These are phyloP conservation scores for Fusarium piperis DNA, from an alignment of 2,329 filamentous ascomycete genomes.

Conservation along the genomic window DNA sequence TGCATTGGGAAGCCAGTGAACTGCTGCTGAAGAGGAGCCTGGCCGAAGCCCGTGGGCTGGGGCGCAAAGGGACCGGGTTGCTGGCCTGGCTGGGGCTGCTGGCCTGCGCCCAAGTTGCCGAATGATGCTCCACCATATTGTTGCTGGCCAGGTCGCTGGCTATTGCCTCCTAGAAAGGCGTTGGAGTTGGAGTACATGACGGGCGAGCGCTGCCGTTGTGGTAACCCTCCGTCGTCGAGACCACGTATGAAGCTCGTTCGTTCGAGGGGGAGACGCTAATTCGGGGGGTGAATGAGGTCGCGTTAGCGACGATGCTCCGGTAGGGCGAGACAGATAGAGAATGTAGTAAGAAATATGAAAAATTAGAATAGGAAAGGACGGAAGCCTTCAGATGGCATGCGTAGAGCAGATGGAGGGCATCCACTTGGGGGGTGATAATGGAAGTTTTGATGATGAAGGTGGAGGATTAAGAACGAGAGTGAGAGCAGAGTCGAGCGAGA, in stretches of 20 bases:
- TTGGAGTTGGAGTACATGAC: slow-evolving; percentile 91
- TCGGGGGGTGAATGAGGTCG: slow-evolving; percentile 26
- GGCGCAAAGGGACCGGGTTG: slow-evolving; percentile 66
- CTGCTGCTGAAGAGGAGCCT: slow-evolving; percentile 62
- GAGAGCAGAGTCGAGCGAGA: not conserved
- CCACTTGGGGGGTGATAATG: slow-evolving; percentile 14
- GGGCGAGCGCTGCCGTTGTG: slow-evolving; percentile 11
- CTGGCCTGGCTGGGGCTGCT: slow-evolving; percentile 58
- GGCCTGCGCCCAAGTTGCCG: slow-evolving; percentile 52
- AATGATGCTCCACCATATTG: slow-evolving; percentile 60
- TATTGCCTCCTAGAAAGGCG: slow-evolving; percentile 83
- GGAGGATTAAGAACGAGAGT: slow-evolving; percentile 14
- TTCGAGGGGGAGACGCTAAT: slow-evolving; percentile 28
- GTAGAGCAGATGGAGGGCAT: slow-evolving; percentile 23
- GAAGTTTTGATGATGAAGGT: slow-evolving; percentile 19
- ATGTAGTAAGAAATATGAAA: slow-evolving; percentile 24
- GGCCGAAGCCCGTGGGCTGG: slow-evolving; percentile 69
- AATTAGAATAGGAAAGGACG: slow-evolving; percentile 34
- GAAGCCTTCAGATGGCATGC: slow-evolving; percentile 22
- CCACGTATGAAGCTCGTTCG: slow-evolving; percentile 27
- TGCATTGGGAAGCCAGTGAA: slow-evolving; percentile 70
- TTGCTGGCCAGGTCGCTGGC: slow-evolving; percentile 71
- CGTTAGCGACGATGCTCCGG: slow-evolving; percentile 20
- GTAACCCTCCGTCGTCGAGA: slow-evolving; percentile 12
- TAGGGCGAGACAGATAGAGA: not conserved